These are phyloP conservation scores for Xylaria sp. DNA, from an alignment of 2,329 filamentous ascomycete genomes.

Conservation along the genomic window DNA sequence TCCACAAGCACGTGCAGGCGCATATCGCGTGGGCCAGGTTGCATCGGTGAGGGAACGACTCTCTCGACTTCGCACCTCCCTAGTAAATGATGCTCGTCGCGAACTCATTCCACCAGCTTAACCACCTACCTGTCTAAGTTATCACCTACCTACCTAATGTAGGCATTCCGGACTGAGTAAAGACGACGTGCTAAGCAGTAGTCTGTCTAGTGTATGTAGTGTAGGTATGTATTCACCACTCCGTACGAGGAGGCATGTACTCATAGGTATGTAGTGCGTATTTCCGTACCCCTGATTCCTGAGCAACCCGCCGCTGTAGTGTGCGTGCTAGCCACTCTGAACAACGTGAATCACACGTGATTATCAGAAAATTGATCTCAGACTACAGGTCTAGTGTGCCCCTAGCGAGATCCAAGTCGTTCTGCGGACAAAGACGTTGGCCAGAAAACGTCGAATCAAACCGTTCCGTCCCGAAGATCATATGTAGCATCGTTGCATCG, in stretches of 20 bases:
- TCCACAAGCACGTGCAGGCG: conserved; percentile 20
- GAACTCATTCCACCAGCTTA: conserved; percentile 1
- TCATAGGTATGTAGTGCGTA: background rate
- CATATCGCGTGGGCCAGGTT: conserved; percentile 12
- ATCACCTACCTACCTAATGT: no score
- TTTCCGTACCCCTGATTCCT: background rate
- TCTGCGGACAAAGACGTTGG: no score
- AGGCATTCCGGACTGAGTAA: no score
- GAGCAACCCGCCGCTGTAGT: background rate
- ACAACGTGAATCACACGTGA: background rate
- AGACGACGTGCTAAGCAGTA: no score
- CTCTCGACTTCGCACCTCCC: background rate
- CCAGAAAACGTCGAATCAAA: no score
- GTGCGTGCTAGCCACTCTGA: no score
- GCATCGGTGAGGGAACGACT: conserved; percentile 4
- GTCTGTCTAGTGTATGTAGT: no score
- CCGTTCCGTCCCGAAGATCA: background rate
- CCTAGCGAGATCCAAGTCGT: background rate
- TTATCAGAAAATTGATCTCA: background rate
- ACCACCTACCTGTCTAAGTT: background rate
- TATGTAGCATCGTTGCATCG: background rate
- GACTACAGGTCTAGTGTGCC: background rate
- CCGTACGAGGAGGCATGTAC: no score
- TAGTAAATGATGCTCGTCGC: background rate
- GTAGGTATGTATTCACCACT: no score